Percentiles rank a stretch among this genome's conserved stretches.
These are phyloP conservation scores for Schizophyllum commune DNA, from an alignment of 1,284 basidiomycete genomes.

Conservation along the genomic window DNA sequence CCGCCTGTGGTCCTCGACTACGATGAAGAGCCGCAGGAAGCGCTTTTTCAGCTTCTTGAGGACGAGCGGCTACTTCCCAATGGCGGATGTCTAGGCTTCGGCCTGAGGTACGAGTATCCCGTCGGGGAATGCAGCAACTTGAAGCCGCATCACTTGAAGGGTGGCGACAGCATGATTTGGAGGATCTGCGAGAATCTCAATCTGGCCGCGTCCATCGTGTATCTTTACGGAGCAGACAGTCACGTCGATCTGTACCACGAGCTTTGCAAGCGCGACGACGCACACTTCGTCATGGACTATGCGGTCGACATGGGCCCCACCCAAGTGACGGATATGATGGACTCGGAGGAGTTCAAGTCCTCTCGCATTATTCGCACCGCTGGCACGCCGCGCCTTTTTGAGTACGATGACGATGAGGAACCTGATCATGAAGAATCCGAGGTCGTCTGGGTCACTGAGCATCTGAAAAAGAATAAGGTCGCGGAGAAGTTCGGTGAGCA, in stretches of 20 bases:
- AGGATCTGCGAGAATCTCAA: not conserved
- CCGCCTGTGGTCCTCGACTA: not conserved
- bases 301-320: not conserved
- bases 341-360: not conserved
- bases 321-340: not conserved
- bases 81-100: constrained; percentile 26
- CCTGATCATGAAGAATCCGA: not conserved
- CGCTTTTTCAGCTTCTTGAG: constrained; percentile 16
- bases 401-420: not conserved
- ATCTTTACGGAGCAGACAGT: not conserved
- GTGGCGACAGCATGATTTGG: constrained; percentile 2
- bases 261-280: constrained; percentile 1
- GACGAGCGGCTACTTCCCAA: constrained; percentile 17
- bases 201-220: not conserved
- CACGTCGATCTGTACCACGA: not conserved
- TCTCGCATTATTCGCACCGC: not conserved
- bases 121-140: not conserved
- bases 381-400: not conserved
- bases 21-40: constrained; percentile 4
- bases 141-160: constrained; percentile 1
- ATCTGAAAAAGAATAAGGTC: not conserved
- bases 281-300: not conserved
- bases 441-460: not conserved
- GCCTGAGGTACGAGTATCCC: constrained; percentile 25
- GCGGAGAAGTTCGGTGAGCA: not conserved